Evolutionary conservation across 768 basidiomycete species (phyloP).

Genomic region (Psilocybe cyanescens): DNA sequence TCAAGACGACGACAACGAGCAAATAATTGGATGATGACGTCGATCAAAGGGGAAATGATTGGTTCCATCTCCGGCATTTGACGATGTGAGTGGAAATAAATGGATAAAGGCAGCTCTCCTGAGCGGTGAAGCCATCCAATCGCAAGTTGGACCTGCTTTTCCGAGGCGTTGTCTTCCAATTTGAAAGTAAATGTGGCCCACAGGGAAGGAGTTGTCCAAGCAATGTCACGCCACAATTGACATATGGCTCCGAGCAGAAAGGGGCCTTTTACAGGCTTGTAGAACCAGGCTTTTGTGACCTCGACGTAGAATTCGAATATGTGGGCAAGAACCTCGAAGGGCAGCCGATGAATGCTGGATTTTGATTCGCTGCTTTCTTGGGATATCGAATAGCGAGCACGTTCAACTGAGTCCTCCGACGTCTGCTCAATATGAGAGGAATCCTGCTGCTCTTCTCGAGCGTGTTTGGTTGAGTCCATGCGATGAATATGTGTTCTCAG

Average conservation of each 20-base stretch:
- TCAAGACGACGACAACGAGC: not conserved
- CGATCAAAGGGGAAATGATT: not conserved
- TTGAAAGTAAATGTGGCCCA: not conserved
- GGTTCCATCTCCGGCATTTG: not conserved
- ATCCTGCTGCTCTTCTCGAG: no score
- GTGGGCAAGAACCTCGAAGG: not conserved
- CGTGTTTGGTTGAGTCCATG: no score
- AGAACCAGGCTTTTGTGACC: not conserved
- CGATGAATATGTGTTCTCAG: no score
- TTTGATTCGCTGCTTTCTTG: no score
- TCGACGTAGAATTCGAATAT: not conserved
- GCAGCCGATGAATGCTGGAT: no score
- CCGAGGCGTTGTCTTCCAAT: not conserved
- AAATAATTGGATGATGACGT: not conserved
- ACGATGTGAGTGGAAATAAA: not conserved
- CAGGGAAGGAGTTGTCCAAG: not conserved
- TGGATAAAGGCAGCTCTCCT: not conserved
- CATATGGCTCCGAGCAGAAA: constrained; percentile 8
- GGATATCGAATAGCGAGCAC: no score
- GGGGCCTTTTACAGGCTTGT: not conserved
- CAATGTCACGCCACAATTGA: constrained; percentile 6
- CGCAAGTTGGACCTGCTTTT: not conserved
- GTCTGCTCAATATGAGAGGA: no score
- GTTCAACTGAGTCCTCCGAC: no score
- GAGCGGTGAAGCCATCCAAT: constrained; percentile 1